Evolutionary conservation across 495 filamentous ascomycete genomes (phyloP), one percentile per base, ranked within the genome.

Genomic region (Aspergillus panamensis): DNA sequence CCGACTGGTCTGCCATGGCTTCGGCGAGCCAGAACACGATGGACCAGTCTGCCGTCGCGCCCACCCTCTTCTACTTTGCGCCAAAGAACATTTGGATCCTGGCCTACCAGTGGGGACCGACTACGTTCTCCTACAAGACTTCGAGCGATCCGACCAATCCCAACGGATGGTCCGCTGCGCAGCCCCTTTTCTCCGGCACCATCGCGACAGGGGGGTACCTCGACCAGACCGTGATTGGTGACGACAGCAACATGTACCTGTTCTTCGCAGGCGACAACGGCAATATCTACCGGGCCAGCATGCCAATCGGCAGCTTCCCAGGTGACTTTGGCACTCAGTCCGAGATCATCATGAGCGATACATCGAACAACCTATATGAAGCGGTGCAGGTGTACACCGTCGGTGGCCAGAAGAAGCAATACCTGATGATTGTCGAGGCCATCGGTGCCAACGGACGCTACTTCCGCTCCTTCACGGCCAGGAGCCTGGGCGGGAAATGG

Each of bases 261-360:
- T 87, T 87, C 77, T 87, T 86, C 51, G 74, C 79, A 0, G 84
- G 83, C 6, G 84, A 87, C 61, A 83, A 87, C 57, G 84, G 84
- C 67, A 80, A 78, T 49, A 82, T 87, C 64, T 87, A 86, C 71
- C 77, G 82, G 6, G 58, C 82, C 20, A 77, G 72, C 52, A 86
- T 84, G 80, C 72, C 84, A 17, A 77, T 86, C 54, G 70, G 57
- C 25, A 75, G 79, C 39, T 87, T 87, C 74, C 84, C 83, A 0
- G 77, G 76, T 51, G 74, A 62, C 61, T 87, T 88, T 64, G 83
- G 84, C 58, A 72, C 73, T 3, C 30, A 65, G 0, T 76, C 67
- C 1, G 74, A 74, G 32, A 67, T 76, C 0, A 61, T 86, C 55
- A 50, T 86, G n/a, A 77, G 62, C 63, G 83, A 81, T 60, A 59